Percentiles rank a stretch among this genome's conserved stretches.
These are phyloP conservation scores for Xylariaceae sp. DNA, from an alignment of 2,329 filamentous ascomycete genomes.

Conservation along the genomic window DNA sequence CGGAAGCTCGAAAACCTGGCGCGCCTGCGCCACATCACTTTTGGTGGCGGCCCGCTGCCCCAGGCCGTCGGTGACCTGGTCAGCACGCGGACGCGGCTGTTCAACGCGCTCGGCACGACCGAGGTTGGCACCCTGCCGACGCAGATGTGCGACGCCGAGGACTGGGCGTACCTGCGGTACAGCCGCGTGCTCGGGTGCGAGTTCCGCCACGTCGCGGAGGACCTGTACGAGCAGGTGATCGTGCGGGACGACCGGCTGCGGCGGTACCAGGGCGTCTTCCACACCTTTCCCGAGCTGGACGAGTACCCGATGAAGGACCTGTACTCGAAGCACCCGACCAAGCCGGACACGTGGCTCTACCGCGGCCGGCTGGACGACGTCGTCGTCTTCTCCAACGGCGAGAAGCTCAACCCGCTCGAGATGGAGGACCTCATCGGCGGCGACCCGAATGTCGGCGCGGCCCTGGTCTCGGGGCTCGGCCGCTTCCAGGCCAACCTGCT, in stretches of 20 bases:
- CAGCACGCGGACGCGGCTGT: conserved; percentile 16
- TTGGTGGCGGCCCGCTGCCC: conserved; percentile 23
- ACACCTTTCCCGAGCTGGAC: conserved; percentile 13
- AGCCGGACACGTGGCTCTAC: conserved; percentile 16
- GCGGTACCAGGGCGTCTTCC: conserved; percentile 29
- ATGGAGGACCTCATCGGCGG: conserved; percentile 29
- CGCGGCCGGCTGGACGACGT: conserved; percentile 34
- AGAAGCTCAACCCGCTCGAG: conserved; percentile 29
- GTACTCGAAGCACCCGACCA: conserved; percentile 3
- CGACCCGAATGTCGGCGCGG: conserved; percentile 7
- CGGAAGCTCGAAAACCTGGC: conserved; percentile 13
- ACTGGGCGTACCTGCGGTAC: conserved; percentile 26
- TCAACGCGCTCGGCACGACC: conserved; percentile 24
- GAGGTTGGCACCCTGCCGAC: conserved; percentile 18
- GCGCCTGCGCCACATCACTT: conserved; percentile 17
- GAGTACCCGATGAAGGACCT: conserved; percentile 7
- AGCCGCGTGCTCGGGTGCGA: conserved; percentile 15
- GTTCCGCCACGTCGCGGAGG: conserved; percentile 14
- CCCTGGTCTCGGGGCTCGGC: conserved; percentile 6
- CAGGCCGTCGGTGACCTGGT: conserved; percentile 23
- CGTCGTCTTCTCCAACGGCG: conserved; percentile 31
- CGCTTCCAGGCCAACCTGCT: conserved; percentile 9
- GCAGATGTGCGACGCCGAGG: conserved; percentile 14
- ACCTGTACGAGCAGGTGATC: conserved; percentile 27
- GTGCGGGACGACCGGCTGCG: conserved; percentile 18